Evolutionary conservation across 2,329 filamentous ascomycete genomes (phyloP).

Genomic region (Colletotrichum eleusines): DNA sequence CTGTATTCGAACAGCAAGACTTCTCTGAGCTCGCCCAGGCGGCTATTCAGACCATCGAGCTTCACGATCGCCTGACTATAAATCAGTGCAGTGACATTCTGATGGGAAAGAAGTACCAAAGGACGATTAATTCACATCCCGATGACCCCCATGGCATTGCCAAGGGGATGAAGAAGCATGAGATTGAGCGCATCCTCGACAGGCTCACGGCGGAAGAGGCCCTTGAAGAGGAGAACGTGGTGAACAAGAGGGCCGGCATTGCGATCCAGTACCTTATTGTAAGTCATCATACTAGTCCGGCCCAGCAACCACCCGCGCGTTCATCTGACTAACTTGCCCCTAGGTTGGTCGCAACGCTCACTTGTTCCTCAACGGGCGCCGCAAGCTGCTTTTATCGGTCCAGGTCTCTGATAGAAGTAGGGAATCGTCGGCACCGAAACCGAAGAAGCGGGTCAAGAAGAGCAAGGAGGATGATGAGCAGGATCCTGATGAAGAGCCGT

Average conservation of each 20-base stretch:
- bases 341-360: slow-evolving; percentile 57
- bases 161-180: slow-evolving; percentile 76
- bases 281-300: slow-evolving; percentile 50
- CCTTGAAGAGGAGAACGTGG: slow-evolving; percentile 76
- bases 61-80: slow-evolving; percentile 74
- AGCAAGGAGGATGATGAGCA: slow-evolving; percentile 50
- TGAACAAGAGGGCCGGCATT: slow-evolving; percentile 73
- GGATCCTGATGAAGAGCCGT: slow-evolving; percentile 43
- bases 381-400: slow-evolving; percentile 60
- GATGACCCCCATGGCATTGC: slow-evolving; percentile 76
- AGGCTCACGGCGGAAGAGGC: slow-evolving; percentile 79
- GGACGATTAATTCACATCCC: slow-evolving; percentile 65
- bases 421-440: slow-evolving; percentile 47
- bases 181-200: slow-evolving; percentile 87
- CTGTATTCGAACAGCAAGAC: slow-evolving; percentile 79
- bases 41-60: slow-evolving; percentile 76
- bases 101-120: slow-evolving; percentile 74
- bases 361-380: slow-evolving; percentile 58
- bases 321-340: slow-evolving; percentile 5
- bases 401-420: slow-evolving; percentile 52
- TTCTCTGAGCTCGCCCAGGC: slow-evolving; percentile 80
- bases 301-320: neutral
- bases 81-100: slow-evolving; percentile 88
- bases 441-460: slow-evolving; percentile 53
- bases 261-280: slow-evolving; percentile 80